Conservation (phyloP, 164 flowering plant species). For the Warburgia ugandensis region DNA sequence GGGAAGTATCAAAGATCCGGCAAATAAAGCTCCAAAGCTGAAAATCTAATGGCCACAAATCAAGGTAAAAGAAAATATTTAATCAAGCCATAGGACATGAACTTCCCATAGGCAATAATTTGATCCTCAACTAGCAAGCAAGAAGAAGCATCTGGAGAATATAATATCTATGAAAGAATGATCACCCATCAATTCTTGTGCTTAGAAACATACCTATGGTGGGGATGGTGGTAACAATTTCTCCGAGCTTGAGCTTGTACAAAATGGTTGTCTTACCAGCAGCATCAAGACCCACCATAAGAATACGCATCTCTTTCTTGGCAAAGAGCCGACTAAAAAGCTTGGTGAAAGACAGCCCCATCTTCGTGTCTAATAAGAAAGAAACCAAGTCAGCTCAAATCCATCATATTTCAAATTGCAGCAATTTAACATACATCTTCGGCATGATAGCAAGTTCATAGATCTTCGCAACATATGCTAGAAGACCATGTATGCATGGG, state of each 20-base stretch:
- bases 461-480: too few species aligned
- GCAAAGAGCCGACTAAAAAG: slow-evolving; percentile 66
- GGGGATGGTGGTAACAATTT: slow-evolving; percentile 67
- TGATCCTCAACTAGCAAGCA: neutral
- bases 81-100: too few species aligned
- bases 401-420: too few species aligned
- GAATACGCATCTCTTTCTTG: slow-evolving; percentile 67
- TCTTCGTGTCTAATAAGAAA: slow-evolving; percentile 17
- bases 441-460: too few species aligned
- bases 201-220: slow-evolving; percentile 45
- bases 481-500: too few species aligned
- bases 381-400: neutral
- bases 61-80: too few species aligned
- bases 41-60: too few species aligned
- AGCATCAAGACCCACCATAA: slow-evolving; percentile 70
- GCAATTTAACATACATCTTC: too few species aligned
- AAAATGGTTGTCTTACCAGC: slow-evolving; percentile 66
- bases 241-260: slow-evolving; percentile 62
- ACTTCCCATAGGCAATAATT: too few species aligned
- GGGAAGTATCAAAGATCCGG: too few species aligned
- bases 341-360: slow-evolving; percentile 71
- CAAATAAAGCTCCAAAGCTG: too few species aligned
- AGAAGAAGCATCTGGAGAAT: too few species aligned
- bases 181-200: neutral
- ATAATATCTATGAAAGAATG: neutral